These are phyloP conservation scores for Brasenia schreberi DNA, from an alignment of 164 flowering plant genomes.

Conservation along the genomic window DNA sequence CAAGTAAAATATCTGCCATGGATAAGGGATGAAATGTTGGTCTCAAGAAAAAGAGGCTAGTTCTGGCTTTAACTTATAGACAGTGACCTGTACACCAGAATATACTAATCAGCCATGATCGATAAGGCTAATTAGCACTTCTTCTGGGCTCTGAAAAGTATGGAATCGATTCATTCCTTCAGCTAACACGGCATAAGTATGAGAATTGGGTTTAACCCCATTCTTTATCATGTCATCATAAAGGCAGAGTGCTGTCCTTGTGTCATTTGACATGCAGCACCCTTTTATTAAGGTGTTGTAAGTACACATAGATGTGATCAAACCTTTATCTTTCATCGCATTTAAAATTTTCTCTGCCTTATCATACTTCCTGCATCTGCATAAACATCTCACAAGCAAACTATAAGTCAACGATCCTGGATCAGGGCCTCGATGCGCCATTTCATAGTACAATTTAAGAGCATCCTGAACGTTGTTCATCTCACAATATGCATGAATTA, in stretches of 20 bases:
- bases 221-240: slow-evolving; percentile 28
- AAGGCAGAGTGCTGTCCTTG: slow-evolving; percentile 18
- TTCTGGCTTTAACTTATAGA: background rate
- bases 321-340: slow-evolving; percentile 32
- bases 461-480: slow-evolving; percentile 25
- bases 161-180: background rate
- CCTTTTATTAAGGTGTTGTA: slow-evolving; percentile 29
- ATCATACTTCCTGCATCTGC: slow-evolving; percentile 28
- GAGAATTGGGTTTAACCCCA: slow-evolving; percentile 18
- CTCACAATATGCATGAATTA: slow-evolving; percentile 48
- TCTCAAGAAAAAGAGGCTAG: no score
- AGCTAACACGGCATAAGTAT: background rate
- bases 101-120: background rate
- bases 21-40: no score
- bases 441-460: slow-evolving; percentile 66
- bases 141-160: background rate
- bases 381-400: slow-evolving; percentile 31
- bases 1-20: no score
- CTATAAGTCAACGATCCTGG: slow-evolving; percentile 28
- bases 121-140: background rate
- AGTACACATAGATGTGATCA: slow-evolving; percentile 13
- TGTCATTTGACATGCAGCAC: slow-evolving; percentile 24
- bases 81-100: background rate
- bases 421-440: slow-evolving; percentile 35
- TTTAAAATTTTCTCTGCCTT: slow-evolving; percentile 51